These are phyloP conservation scores for Astrothelium subdiscretum DNA, from an alignment of 495 filamentous ascomycete species.

Conservation along the genomic window DNA sequence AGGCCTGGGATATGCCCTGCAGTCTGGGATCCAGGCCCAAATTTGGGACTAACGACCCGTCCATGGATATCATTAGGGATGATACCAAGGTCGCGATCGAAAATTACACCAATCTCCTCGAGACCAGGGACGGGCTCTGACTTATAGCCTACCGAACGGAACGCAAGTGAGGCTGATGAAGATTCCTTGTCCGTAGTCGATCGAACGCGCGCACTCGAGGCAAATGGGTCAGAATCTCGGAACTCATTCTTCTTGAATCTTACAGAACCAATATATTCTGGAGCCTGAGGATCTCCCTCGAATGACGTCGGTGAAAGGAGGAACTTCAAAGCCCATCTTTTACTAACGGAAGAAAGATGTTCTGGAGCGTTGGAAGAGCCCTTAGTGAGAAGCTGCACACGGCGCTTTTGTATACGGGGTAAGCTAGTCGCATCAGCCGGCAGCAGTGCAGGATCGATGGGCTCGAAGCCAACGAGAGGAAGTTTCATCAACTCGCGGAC, in stretches of 20 bases:
- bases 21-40: constrained; percentile 17
- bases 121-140: constrained; percentile 67
- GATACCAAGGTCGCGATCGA: constrained; percentile 58
- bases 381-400: constrained; percentile 69
- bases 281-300: constrained; percentile 28
- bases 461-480: constrained; percentile 57
- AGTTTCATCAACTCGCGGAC: constrained; percentile 74
- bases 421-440: constrained; percentile 46
- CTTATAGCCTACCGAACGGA: constrained; percentile 88
- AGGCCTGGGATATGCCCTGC: constrained; percentile 55
- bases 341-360: constrained; percentile 30
- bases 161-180: constrained; percentile 50
- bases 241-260: constrained; percentile 53
- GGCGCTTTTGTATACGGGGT: constrained; percentile 58
- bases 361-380: constrained; percentile 43
- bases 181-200: constrained; percentile 29
- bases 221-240: constrained; percentile 35
- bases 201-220: constrained; percentile 22
- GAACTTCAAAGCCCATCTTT: constrained; percentile 76
- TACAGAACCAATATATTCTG: constrained; percentile 40
- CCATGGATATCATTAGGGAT: constrained; percentile 80
- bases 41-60: constrained; percentile 43
- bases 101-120: constrained; percentile 62
- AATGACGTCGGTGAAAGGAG: constrained; percentile 66
- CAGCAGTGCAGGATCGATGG: constrained; percentile 47